These are phyloP conservation scores for Xerocomellus chrysenteron DNA, from an alignment of 768 basidiomycete species.

Conservation along the genomic window DNA sequence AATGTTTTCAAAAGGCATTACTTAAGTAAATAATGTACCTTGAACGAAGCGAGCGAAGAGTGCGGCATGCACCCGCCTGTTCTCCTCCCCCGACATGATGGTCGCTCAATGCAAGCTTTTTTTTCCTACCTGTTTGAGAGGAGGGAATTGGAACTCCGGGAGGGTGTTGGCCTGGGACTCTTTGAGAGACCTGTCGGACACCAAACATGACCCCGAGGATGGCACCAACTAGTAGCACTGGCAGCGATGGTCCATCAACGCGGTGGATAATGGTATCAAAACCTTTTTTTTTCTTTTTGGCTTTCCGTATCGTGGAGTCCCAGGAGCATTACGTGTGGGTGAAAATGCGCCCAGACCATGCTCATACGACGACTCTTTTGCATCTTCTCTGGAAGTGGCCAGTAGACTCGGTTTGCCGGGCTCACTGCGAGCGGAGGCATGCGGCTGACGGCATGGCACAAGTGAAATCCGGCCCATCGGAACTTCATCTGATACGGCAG, in stretches of 20 bases:
- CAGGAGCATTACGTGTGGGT: neutral
- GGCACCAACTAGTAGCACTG: neutral
- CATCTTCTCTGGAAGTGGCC: neutral
- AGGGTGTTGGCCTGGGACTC: neutral
- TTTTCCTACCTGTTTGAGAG: neutral
- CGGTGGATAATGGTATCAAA: neutral
- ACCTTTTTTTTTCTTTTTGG: neutral
- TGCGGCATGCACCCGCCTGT: neutral
- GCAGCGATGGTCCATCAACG: neutral
- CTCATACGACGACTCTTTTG: neutral
- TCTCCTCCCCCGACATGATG: no score
- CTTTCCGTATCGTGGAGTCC: neutral
- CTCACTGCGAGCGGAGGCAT: neutral
- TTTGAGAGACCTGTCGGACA: neutral
- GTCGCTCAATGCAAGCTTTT: neutral
- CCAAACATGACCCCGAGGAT: neutral
- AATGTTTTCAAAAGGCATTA: neutral
- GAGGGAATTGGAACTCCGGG: neutral
- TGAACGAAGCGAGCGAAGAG: neutral
- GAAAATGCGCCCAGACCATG: neutral
- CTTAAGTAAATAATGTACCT: neutral
- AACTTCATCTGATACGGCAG: slow-evolving; percentile 4
- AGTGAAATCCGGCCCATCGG: slow-evolving; percentile 1
- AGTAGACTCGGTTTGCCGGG: neutral
- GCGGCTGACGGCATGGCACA: slow-evolving; percentile 6